Conservation (phyloP, 2,329 filamentous ascomycete species). For the Diaporthe caulivora region DNA sequence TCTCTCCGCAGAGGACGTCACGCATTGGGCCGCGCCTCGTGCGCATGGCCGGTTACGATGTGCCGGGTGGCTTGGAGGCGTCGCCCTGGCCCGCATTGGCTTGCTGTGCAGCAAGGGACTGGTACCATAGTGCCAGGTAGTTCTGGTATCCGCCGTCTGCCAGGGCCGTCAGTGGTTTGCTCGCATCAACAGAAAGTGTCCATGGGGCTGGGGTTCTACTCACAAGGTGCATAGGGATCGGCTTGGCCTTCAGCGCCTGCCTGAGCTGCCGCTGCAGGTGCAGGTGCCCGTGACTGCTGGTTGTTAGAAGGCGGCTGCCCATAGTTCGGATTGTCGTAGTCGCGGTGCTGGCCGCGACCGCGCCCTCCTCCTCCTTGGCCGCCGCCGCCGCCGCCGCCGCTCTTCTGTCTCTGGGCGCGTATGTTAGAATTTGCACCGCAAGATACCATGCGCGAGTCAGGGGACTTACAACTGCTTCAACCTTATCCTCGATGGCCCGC, state of each 20-base stretch:
- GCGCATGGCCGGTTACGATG: constrained; percentile 36
- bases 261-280: constrained; percentile 48
- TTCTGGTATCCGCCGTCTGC: constrained; percentile 84
- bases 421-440: constrained; percentile 46
- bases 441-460: not conserved
- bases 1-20: constrained; percentile 37
- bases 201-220: constrained; percentile 48
- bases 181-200: not conserved
- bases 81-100: constrained; percentile 40
- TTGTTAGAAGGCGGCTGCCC: constrained; percentile 62
- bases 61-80: constrained; percentile 40
- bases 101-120: constrained; percentile 63
- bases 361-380: constrained; percentile 58
- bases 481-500: constrained; percentile 89
- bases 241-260: constrained; percentile 62
- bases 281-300: constrained; percentile 58
- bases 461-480: constrained; percentile 83
- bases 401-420: constrained; percentile 64
- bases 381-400: constrained; percentile 59
- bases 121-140: constrained; percentile 85
- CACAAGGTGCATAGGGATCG: constrained; percentile 83
- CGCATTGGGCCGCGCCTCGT: constrained; percentile 30
- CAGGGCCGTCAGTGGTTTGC: constrained; percentile 43
- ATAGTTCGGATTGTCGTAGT: constrained; percentile 67
- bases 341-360: constrained; percentile 59